These are phyloP conservation scores for Rhizopogon roseolus DNA, from an alignment of 768 basidiomycete species.

Conservation along the genomic window DNA sequence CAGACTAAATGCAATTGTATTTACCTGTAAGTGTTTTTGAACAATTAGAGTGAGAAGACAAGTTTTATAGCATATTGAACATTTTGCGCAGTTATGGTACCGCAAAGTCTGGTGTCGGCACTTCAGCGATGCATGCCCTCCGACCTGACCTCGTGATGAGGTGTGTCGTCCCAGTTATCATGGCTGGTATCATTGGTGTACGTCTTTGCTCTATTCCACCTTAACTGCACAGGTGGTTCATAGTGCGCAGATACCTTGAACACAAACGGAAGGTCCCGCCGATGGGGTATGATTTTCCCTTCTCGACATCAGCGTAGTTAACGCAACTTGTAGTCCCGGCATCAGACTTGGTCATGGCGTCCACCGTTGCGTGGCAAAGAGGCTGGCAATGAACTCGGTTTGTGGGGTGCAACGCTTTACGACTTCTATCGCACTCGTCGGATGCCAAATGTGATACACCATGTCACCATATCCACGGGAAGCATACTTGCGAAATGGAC, in stretches of 20 bases:
- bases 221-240: neutral
- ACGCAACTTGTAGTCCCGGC: no score
- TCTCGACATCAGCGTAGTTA: no score
- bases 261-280: conserved; percentile 11
- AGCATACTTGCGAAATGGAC: conserved; percentile 13
- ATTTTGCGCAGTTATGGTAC: conserved; percentile 81
- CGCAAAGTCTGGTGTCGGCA: conserved; percentile 97
- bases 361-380: conserved; percentile 4
- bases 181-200: conserved; percentile 99
- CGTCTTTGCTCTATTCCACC: conserved; percentile 20
- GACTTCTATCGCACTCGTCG: conserved; percentile 16
- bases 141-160: conserved; percentile 98
- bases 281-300: conserved; percentile 8
- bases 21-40: conserved; percentile 74
- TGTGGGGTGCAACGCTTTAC: conserved; percentile 22
- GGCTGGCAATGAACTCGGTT: conserved; percentile 10
- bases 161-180: conserved; percentile 95
- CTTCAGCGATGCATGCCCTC: conserved; percentile 96
- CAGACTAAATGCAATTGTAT: conserved; percentile 69
- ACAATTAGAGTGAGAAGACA: neutral
- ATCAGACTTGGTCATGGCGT: no score
- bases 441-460: neutral
- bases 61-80: neutral
- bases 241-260: conserved; percentile 47
- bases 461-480: conserved; percentile 9